Percentiles rank a stretch among this genome's conserved stretches.
These are phyloP conservation scores for Colletotrichum spinosum DNA, from an alignment of 2,329 filamentous ascomycete species.

Conservation along the genomic window DNA sequence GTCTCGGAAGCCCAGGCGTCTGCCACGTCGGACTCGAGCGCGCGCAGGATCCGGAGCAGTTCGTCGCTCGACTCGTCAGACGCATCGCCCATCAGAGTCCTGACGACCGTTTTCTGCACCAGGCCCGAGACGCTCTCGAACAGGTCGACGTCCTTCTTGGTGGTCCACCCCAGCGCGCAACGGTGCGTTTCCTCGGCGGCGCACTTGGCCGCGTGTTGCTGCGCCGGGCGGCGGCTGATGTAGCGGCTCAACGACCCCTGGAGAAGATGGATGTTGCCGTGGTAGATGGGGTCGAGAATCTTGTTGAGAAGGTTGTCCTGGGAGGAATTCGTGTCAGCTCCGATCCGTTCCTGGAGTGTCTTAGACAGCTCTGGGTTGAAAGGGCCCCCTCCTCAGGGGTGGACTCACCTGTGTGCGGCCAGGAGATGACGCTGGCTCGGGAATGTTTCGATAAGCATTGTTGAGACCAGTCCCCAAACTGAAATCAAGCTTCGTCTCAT, in stretches of 20 bases:
- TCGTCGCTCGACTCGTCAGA: constrained; percentile 36
- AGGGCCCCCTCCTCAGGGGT: constrained; percentile 1
- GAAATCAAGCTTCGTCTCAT: constrained; percentile 18
- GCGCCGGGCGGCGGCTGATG: constrained; percentile 27
- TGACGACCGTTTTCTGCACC: constrained; percentile 34
- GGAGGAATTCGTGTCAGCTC: constrained; percentile 5
- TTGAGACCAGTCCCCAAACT: constrained; percentile 32
- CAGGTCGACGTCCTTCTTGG: constrained; percentile 15
- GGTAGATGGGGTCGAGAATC: constrained; percentile 34
- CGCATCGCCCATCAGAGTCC: constrained; percentile 38
- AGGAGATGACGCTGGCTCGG: constrained; percentile 36
- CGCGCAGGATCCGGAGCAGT: constrained; percentile 33
- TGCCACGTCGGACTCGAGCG: constrained; percentile 35
- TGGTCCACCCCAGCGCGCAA: constrained; percentile 33
- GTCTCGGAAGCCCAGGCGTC: constrained; percentile 31
- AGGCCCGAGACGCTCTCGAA: constrained; percentile 35
- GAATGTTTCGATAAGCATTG: constrained; percentile 29
- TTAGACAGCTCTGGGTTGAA: constrained; percentile 17
- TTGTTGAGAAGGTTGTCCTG: constrained; percentile 39
- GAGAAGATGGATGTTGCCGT: constrained; percentile 27
- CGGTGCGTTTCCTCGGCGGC: constrained; percentile 38
- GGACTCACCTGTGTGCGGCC: constrained; percentile 34
- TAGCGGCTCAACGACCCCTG: constrained; percentile 32
- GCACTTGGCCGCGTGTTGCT: constrained; percentile 26
- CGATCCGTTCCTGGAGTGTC: constrained; percentile 13